Percentiles rank a stretch among this genome's conserved stretches.
Evolutionary conservation across 106 monocot species (phyloP).

Genomic region (Xerophyta viscosa): DNA sequence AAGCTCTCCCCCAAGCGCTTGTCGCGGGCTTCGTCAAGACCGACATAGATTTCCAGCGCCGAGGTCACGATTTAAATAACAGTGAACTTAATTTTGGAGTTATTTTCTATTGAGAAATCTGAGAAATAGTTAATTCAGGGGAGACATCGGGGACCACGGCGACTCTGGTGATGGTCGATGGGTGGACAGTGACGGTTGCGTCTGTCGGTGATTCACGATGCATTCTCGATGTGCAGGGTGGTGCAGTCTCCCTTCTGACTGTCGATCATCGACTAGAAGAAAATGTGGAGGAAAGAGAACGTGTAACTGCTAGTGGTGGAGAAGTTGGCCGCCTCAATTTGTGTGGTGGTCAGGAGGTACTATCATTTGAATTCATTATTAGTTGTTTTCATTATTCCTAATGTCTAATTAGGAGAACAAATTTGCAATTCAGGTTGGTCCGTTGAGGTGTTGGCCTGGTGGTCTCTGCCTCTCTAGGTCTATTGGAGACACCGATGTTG

Average conservation of each 20-base stretch:
- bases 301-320: constrained; percentile 92
- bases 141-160: constrained; percentile 86
- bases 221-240: constrained; percentile 74
- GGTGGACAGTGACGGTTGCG: constrained; percentile 84
- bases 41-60: constrained; percentile 90
- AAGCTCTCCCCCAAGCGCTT: constrained; percentile 71
- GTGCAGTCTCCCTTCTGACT: constrained; percentile 65
- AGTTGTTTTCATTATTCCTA: background rate
- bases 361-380: background rate
- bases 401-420: too few species aligned
- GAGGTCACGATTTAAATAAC: constrained; percentile 20
- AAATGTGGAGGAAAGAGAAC: constrained; percentile 86
- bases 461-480: constrained; percentile 96
- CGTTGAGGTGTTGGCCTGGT: constrained; percentile 96
- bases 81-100: background rate
- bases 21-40: constrained; percentile 96
- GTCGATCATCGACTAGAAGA: constrained; percentile 96
- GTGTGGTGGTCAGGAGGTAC: constrained; percentile 81
- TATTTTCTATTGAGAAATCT: background rate
- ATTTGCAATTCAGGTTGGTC: constrained; percentile 79
- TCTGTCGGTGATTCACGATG: constrained; percentile 96
- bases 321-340: constrained; percentile 92
- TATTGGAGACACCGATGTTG: constrained; percentile 94
- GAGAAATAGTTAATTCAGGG: too few species aligned
- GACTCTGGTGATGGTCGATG: constrained; percentile 85